phyloP scores from a whole-genome alignment of 169 alveolate genomes.

The Toxoplasma gondii region DNA sequence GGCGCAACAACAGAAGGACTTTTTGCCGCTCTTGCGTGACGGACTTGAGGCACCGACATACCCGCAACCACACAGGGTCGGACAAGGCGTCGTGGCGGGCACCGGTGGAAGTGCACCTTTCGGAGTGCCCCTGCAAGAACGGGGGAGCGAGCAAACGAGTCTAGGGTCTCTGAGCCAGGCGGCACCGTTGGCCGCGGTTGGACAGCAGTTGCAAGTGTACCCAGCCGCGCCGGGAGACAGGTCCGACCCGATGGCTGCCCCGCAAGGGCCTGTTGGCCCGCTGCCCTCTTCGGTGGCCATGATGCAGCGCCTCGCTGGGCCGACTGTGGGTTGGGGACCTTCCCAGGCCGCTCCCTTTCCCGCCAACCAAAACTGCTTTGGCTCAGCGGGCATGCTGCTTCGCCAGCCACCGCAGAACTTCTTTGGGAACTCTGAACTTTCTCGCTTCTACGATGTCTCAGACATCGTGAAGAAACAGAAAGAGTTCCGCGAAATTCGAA shows the following conservation, averaged over 20 bases:
- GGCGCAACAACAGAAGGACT: too few relatives aligned
- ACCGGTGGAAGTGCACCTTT: too few relatives aligned
- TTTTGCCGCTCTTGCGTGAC: too few relatives aligned
- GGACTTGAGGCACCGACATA: too few relatives aligned
- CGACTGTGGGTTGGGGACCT: neutral
- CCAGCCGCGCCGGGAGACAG: neutral
- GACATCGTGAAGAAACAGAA: conserved; percentile 20
- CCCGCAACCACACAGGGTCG: too few relatives aligned
- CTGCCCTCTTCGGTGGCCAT: neutral
- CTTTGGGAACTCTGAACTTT: neutral
- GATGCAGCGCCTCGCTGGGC: neutral
- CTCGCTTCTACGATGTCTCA: conserved; percentile 11
- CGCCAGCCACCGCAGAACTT: neutral
- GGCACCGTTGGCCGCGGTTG: neutral
- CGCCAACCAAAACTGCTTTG: neutral
- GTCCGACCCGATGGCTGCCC: neutral
- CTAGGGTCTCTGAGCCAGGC: neutral
- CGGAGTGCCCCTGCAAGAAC: neutral
- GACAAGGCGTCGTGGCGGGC: too few relatives aligned
- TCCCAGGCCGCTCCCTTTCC: neutral
- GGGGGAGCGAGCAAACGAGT: neutral
- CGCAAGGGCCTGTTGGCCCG: neutral
- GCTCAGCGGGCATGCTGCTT: neutral
- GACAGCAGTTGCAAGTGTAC: neutral
- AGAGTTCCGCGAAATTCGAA: conserved; percentile 20